Evolutionary conservation across 345 rosid species (phyloP), one percentile per base, ranked within the genome.

Genomic region (Pistacia integerrima): DNA sequence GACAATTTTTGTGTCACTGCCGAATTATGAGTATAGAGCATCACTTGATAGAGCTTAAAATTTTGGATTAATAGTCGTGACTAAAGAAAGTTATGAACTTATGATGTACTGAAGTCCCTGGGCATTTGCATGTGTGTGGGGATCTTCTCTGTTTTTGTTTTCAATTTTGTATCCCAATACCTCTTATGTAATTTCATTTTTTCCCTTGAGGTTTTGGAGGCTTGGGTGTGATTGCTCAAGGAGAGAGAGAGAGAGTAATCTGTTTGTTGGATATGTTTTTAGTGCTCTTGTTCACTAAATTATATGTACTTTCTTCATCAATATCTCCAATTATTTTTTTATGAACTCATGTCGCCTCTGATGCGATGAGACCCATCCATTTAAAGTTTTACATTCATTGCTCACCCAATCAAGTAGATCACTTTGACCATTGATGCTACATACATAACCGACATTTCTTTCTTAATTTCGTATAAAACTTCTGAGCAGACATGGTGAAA

Each of bases 21-120:
- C 79, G 62, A 60, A 36, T 52, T 67, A 38, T 64, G 79, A 82
- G 60, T 79, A 70, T 63, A 84, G 77, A 88, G 82, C 79, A 78
- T 41, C 80, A 77, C 68, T 69, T 76, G 75, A 81, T 67, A 22
- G 59, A 80, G 82, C 78, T 80, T 79, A 75, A 76, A 81, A 86
- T 84, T 86, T 85, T 82, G 84, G 78, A n/a, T 41, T 41, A 41
- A 41, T 82, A 72, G 79, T 76, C 66, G 10, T 54, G 69, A 55
- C 22, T 51, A 48, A 81, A 73, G 22, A 48, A 64, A 60, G 56
- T 78, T 69, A 56, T 52, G 64, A 73, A 38, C 41, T 38, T 38
- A 38, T 2, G 46, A 41, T 41, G 8, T 85, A 75, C 77, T 73
- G 81, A 77, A 76, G 76, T 52, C 80, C 75, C 79, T 70, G 58